A percentile compares a stretch with the other conserved stretches of the same genome.
Conservation (phyloP, 345 rosid genomes). For the Sonneratia caseolaris region DNA sequence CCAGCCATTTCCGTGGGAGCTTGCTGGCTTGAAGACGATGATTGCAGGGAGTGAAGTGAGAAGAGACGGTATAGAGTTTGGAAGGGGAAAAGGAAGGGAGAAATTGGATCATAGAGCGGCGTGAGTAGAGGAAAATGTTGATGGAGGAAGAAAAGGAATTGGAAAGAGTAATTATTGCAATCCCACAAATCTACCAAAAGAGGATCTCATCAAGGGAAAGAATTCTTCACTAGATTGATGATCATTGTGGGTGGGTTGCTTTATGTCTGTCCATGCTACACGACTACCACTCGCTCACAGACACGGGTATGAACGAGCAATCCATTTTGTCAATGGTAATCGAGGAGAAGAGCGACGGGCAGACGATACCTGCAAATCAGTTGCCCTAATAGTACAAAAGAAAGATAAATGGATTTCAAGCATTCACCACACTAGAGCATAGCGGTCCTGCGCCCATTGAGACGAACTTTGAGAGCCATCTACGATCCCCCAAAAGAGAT, state of each 20-base stretch:
- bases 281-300: too few species aligned
- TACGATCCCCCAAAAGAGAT: background rate
- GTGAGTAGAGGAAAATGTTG: constrained; percentile 38
- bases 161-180: background rate
- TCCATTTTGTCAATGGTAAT: too few species aligned
- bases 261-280: too few species aligned
- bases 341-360: too few species aligned
- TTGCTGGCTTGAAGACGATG: background rate
- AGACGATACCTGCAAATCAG: too few species aligned
- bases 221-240: background rate
- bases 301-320: too few species aligned
- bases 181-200: background rate
- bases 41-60: background rate
- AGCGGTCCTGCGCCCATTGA: too few species aligned
- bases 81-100: too few species aligned
- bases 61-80: too few species aligned
- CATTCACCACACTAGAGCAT: too few species aligned
- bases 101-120: constrained; percentile 32
- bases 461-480: background rate
- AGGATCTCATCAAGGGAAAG: background rate
- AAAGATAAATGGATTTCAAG: too few species aligned
- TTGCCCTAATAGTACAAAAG: too few species aligned
- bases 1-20: constrained; percentile 9
- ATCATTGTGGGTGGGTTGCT: background rate
- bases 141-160: background rate